Conservation (phyloP, 2,329 filamentous ascomycete genomes). For the Pezicula neosporulosa region DNA sequence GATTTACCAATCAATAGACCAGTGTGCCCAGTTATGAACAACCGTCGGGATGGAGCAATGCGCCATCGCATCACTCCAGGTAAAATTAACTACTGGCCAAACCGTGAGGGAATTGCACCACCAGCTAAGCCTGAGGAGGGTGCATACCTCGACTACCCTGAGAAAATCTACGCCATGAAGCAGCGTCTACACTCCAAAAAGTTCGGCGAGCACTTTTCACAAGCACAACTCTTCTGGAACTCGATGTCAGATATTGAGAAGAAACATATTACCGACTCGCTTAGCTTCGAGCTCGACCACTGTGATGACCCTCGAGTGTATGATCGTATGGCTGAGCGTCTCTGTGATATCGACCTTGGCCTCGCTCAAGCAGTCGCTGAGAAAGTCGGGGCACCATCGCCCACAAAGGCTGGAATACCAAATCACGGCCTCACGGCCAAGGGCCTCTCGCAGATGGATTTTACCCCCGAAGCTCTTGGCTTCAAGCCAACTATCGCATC, state of each 20-base stretch:
- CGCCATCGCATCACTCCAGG: constrained; percentile 72
- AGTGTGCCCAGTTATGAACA: constrained; percentile 71
- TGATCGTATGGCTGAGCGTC: constrained; percentile 61
- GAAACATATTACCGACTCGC: constrained; percentile 54
- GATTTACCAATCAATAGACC: constrained; percentile 76
- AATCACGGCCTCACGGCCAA: constrained; percentile 69
- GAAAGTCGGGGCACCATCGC: constrained; percentile 62
- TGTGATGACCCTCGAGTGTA: constrained; percentile 79
- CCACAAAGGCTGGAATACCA: constrained; percentile 44
- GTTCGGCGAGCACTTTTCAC: constrained; percentile 73
- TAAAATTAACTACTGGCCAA: constrained; percentile 77
- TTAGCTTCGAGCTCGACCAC: constrained; percentile 73
- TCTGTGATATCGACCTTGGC: constrained; percentile 68
- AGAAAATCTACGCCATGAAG: constrained; percentile 68
- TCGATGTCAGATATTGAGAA: constrained; percentile 67
- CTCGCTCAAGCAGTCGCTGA: constrained; percentile 68
- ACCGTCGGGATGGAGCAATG: constrained; percentile 71
- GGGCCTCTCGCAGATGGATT: constrained; percentile 67
- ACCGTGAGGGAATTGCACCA: constrained; percentile 60
- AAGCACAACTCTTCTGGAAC: constrained; percentile 83
- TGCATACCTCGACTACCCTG: constrained; percentile 65
- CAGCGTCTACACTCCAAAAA: constrained; percentile 65
- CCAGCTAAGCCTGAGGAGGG: constrained; percentile 61
- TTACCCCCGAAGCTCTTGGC: constrained; percentile 44
- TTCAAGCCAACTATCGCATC: constrained; percentile 62